Base-by-base conservation (phyloP, 306 rosid genomes). In the Medicago arabica region DNA sequence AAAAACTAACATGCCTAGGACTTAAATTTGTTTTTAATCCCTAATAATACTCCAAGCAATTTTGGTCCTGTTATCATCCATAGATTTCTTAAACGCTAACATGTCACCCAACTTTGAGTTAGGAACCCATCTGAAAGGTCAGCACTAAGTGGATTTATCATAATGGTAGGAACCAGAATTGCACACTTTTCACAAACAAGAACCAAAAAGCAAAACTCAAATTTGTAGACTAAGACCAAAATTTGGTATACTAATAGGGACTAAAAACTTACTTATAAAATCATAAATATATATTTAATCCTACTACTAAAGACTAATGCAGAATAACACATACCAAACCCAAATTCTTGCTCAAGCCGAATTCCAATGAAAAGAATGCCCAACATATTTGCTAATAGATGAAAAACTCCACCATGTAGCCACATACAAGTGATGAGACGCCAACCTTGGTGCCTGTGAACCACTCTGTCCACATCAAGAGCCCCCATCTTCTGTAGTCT, bases 281-380 rank as follows among this genome's bases (percentile, higher is more conserved):
- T 28, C 31, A 28, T 28, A 67, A 21, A 21, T 7, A 12, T 8
- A 46, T 8, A 44, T 38, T 47, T 41, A 16, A 66, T 55, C 55
- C 11, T 72, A 67, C 31, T 28, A 28, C 67, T 31, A 61, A 61
- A 44, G 59, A 40, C 7, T 58, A 58, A 6, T 14, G 65, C 38
- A 68, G 81, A 69, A 59, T 34, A 31, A 80, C 43, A 82, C 94
- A 64, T 90, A 95, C 98, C 85, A 61, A 95, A 95, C 28, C 97
- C 98, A 62, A 95, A 95, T 82, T 95, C 98, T 85, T 89, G 98
- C 86, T 95, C 98, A 21, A 95, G 96, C 75, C 98, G 97, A 69
- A 90, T 88, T 70, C 98, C 98, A 75, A 92, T 90, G 62, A 92
- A 86, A 9, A 95, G 86, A 81, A 95, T 89, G 53, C 98, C 89